phyloP scores from a whole-genome alignment of 1,139 yeast species.

The Diutina siamensis region DNA sequence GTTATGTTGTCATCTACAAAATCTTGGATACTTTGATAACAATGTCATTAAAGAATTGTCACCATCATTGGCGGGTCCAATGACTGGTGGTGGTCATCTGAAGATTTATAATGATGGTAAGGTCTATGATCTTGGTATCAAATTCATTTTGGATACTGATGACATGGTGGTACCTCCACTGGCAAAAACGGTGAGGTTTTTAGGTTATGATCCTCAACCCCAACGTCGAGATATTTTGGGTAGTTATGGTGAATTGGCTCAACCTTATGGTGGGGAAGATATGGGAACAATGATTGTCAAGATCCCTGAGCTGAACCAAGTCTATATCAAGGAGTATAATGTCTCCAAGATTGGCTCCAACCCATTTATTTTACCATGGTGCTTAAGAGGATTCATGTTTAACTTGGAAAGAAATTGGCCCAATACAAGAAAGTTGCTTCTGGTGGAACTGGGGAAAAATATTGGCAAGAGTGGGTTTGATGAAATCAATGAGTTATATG shows the following conservation, averaged over 20 bases:
- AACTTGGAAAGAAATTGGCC: slow-evolving; percentile 52
- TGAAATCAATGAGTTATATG: slow-evolving; percentile 50
- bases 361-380: slow-evolving; percentile 88
- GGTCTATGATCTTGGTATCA: slow-evolving; percentile 73
- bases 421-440: slow-evolving; percentile 17
- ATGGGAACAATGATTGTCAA: slow-evolving; percentile 6
- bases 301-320: slow-evolving; percentile 21
- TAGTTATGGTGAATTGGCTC: not conserved
- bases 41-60: slow-evolving; percentile 76
- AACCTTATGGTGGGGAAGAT: slow-evolving; percentile 3
- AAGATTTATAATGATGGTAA: slow-evolving; percentile 74
- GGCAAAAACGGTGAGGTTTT: not conserved
- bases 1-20: slow-evolving; percentile 41
- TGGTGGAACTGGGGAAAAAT: slow-evolving; percentile 18
- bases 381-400: slow-evolving; percentile 67
- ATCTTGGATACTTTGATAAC: slow-evolving; percentile 74
- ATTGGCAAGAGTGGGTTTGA: slow-evolving; percentile 28
- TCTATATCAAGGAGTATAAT: slow-evolving; percentile 49
- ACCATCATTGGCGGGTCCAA: slow-evolving; percentile 23
- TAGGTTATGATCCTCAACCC: slow-evolving; percentile 3
- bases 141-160: slow-evolving; percentile 66
- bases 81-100: slow-evolving; percentile 53
- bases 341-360: slow-evolving; percentile 54
- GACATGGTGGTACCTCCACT: slow-evolving; percentile 25
- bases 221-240: slow-evolving; percentile 1